phyloP scores from a whole-genome alignment of 768 basidiomycete genomes.

The Agrocybe praecox region DNA sequence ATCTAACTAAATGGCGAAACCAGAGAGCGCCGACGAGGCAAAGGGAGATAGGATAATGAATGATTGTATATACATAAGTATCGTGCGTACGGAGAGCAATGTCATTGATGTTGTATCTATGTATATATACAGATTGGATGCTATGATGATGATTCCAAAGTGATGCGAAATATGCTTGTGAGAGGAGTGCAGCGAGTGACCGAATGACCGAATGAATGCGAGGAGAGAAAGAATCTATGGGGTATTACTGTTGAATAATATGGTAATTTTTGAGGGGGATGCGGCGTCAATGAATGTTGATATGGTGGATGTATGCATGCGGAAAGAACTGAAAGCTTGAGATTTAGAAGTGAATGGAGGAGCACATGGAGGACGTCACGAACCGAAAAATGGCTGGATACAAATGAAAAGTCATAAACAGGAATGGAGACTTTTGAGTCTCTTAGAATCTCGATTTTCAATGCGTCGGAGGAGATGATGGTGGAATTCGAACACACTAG shows the following conservation, averaged over 20 bases:
- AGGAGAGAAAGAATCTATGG: background rate
- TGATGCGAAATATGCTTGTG: constrained; percentile 1
- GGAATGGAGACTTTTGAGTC: constrained; percentile 25
- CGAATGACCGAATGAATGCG: background rate
- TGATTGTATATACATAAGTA: background rate
- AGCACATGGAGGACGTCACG: background rate
- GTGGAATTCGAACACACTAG: constrained; percentile 38
- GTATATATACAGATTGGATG: constrained; percentile 5
- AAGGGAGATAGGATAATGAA: background rate
- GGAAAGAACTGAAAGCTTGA: background rate
- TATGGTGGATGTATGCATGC: background rate
- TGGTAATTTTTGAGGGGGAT: constrained; percentile 6
- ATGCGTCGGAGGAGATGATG: constrained; percentile 43
- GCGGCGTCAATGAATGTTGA: background rate
- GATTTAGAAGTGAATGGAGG: background rate
- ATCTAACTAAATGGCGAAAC: background rate
- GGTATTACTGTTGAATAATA: constrained; percentile 1
- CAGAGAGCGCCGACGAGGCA: background rate
- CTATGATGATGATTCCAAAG: constrained; percentile 6
- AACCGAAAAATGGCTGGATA: background rate
- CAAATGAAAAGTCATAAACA: constrained; percentile 15
- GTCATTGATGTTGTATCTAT: constrained; percentile 1
- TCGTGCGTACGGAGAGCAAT: background rate
- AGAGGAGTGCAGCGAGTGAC: background rate
- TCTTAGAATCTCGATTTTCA: constrained; percentile 36